Percentiles rank a stretch among this genome's conserved stretches.
Conservation (phyloP, 2,329 filamentous ascomycete species). For the Aspergillus viridinutans region DNA sequence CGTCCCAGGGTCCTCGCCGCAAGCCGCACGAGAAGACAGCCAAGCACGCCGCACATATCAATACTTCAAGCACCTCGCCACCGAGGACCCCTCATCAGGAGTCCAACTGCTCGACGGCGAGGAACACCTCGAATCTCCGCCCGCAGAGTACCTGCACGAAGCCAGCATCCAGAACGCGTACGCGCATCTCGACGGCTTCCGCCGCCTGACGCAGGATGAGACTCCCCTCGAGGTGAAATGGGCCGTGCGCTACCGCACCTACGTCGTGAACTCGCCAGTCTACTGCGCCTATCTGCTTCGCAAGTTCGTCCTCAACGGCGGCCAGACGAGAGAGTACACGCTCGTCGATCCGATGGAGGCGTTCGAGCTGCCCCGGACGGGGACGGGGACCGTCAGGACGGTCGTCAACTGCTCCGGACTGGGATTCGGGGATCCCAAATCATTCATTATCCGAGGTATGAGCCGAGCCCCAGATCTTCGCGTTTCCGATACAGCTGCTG, state of each 20-base stretch:
- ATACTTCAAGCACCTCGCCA: conserved; percentile 33
- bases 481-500: background rate
- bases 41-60: conserved; percentile 39
- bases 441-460: conserved; percentile 42
- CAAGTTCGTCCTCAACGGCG: conserved; percentile 38
- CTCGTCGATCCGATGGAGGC: conserved; percentile 31
- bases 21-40: conserved; percentile 31
- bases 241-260: conserved; percentile 40
- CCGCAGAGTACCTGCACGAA: conserved; percentile 30
- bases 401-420: conserved; percentile 45
- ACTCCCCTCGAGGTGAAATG: conserved; percentile 35
- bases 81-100: conserved; percentile 33
- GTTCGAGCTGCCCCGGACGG: conserved; percentile 29
- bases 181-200: conserved; percentile 33
- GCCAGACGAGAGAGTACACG: conserved; percentile 25
- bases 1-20: conserved; percentile 36
- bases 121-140: conserved; percentile 41
- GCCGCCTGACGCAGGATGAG: conserved; percentile 25
- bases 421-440: conserved; percentile 41
- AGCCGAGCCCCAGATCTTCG: background rate
- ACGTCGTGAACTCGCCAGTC: conserved; percentile 41
- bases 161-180: conserved; percentile 27
- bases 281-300: conserved; percentile 42
- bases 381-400: conserved; percentile 25
- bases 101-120: conserved; percentile 36